Percentiles rank a stretch among this genome's conserved stretches.
These are phyloP conservation scores for Ophiostoma populinum DNA, from an alignment of 2,329 filamentous ascomycete genomes.

Conservation along the genomic window DNA sequence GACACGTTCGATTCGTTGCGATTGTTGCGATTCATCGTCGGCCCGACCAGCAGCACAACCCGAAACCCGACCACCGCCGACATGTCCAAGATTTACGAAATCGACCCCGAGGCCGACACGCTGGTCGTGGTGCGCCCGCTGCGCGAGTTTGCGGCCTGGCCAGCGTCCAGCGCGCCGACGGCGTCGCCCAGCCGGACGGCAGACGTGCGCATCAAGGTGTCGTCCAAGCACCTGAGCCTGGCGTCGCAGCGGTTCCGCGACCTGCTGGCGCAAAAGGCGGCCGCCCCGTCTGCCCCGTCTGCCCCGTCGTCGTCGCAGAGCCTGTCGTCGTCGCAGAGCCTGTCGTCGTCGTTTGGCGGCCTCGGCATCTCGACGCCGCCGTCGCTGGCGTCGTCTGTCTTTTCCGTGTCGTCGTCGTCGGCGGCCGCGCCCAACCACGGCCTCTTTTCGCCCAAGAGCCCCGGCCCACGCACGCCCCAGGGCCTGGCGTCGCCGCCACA, in stretches of 20 bases:
- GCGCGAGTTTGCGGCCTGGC: conserved; percentile 14
- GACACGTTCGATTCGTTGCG: neutral
- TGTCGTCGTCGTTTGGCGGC: neutral
- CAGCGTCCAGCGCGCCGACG: conserved; percentile 3
- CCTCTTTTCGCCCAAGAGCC: neutral
- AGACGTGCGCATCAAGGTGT: conserved; percentile 19
- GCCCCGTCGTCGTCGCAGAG: too few relatives aligned
- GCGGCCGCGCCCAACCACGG: neutral
- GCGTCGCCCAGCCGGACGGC: neutral
- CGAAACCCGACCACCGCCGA: conserved; percentile 5
- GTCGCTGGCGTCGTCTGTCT: neutral
- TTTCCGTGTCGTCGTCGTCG: neutral
- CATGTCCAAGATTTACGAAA: conserved; percentile 19
- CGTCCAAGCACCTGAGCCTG: conserved; percentile 20
- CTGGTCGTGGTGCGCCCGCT: conserved; percentile 16
- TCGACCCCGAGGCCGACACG: conserved; percentile 19
- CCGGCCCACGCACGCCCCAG: neutral
- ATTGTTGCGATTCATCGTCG: neutral
- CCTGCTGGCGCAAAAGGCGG: conserved; percentile 6
- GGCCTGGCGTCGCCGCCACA: conserved; percentile 3
- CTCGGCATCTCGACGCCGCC: neutral
- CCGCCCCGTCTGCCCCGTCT: too few relatives aligned
- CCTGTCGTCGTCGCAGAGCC: neutral
- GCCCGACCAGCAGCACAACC: too few relatives aligned
- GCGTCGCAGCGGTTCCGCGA: conserved; percentile 17